Base-by-base conservation (phyloP, 2,329 filamentous ascomycete genomes). In the Pleomassaria siparia region DNA sequence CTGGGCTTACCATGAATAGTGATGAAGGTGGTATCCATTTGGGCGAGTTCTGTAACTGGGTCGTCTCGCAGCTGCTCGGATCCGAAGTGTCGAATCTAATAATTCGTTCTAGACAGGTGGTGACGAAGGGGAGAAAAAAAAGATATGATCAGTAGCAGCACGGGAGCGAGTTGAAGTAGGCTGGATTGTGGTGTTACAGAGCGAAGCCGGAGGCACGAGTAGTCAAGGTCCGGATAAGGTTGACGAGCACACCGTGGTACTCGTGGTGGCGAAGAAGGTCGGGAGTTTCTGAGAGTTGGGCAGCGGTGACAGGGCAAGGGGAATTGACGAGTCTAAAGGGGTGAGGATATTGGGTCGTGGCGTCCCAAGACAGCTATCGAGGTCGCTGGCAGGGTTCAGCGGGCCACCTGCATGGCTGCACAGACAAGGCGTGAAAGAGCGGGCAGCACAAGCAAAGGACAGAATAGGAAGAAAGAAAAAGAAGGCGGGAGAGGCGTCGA, bases 11-110 rank as follows among this genome's bases (percentile, higher is more conserved):
- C 89, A 68, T 94, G 89, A 66, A 95, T 94, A 58, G 89, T 91
- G 75, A 95, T 94, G 74, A 95, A 95, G 25, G 89, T 94, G 58
- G 87, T 87, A 72, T 91, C 88, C 88, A 69, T 69, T 67, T 40
- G 49, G 56, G 54, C 48, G 50, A 33, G 33, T 36, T 42, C 33
- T 39, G 33, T 32, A 29, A 8, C 15, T 18, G 15, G 29, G 43
- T 46, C 46, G 51, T 61, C 56, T 49, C 18, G 13, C 15, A 5
- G 51, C 58, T 55, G 59, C 60, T 53, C 43, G 48, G 42, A 59
- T 64, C 63, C 62, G 45, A 46, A 40, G 43, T 44, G 57, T 60
- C 62, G 66, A 69, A 68, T 70, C 64, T 69, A 69, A 67, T 65
- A 69, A 70, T 67, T 62, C 67, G 64, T 44, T 55, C 50, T 43